A percentile compares a stretch with the other conserved stretches of the same genome.
Evolutionary conservation across 805 yeast genomes (phyloP).

Genomic region (Hanseniaspora vineae): DNA sequence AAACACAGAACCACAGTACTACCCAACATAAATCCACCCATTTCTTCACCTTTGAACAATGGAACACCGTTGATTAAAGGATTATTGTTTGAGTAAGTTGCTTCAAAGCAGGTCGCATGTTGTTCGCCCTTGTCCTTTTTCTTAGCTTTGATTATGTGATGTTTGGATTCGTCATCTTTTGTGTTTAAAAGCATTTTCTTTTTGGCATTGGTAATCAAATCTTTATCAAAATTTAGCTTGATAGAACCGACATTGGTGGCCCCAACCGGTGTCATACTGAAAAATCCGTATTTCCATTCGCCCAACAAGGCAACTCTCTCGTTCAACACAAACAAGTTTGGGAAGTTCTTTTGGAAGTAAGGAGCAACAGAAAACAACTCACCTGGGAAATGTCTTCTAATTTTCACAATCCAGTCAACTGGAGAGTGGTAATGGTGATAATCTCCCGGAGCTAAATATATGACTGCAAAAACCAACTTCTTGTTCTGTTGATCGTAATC

Average conservation of each 20-base stretch:
- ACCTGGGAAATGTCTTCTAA: slow-evolving; percentile 92
- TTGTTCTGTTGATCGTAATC: slow-evolving; percentile 26
- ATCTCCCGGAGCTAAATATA: slow-evolving; percentile 95
- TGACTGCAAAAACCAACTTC: slow-evolving; percentile 73
- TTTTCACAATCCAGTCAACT: slow-evolving; percentile 85
- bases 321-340: slow-evolving; percentile 78
- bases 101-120: slow-evolving; percentile 84
- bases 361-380: slow-evolving; percentile 95
- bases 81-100: slow-evolving; percentile 76
- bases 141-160: slow-evolving; percentile 2
- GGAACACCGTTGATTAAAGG: slow-evolving; percentile 75
- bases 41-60: slow-evolving; percentile 78
- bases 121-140: slow-evolving; percentile 28
- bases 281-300: slow-evolving; percentile 93
- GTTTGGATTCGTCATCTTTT: too few species aligned
- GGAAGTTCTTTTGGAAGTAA: slow-evolving; percentile 77
- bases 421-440: slow-evolving; percentile 97
- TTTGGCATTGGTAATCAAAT: slow-evolving; percentile 68
- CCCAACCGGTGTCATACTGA: slow-evolving; percentile 98
- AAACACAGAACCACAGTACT: slow-evolving; percentile 93
- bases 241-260: slow-evolving; percentile 98
- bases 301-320: slow-evolving; percentile 94
- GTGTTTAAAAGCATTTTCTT: slow-evolving; percentile 13
- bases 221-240: slow-evolving; percentile 80
- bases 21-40: slow-evolving; percentile 95